Conservation (phyloP, 305 asterid species). For the Fraxinus albicans region DNA sequence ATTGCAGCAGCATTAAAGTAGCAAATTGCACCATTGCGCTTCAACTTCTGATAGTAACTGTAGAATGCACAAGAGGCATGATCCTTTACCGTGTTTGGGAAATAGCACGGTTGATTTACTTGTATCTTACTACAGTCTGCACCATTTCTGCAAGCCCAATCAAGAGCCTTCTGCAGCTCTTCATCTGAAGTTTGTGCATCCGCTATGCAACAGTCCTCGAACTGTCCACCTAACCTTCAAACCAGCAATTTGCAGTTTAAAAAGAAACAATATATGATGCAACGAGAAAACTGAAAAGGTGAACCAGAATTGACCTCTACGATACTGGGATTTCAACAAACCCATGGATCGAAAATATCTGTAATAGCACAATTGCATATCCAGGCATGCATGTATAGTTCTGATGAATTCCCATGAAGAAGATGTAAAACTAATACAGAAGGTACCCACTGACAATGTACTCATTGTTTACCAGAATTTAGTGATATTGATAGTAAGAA, state of each 20-base stretch:
- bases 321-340: background rate
- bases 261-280: background rate
- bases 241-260: background rate
- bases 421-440: background rate
- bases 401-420: background rate
- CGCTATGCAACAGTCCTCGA: constrained; percentile 54
- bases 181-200: constrained; percentile 50
- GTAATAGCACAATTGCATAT: background rate
- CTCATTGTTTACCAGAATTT: constrained; percentile 23
- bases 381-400: background rate
- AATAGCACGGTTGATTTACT: constrained; percentile 32
- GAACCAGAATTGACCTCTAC: background rate
- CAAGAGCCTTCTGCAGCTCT: constrained; percentile 37
- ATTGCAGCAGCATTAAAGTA: constrained; percentile 55
- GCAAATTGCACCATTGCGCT: constrained; percentile 47
- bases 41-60: constrained; percentile 54
- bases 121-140: constrained; percentile 42
- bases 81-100: constrained; percentile 39
- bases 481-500: constrained; percentile 27
- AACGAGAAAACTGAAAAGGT: background rate
- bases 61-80: constrained; percentile 60
- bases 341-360: background rate
- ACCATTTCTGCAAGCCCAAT: constrained; percentile 54
- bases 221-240: constrained; percentile 42
- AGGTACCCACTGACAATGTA: background rate